These are phyloP conservation scores for Heterobasidion parviporum DNA, from an alignment of 1,284 basidiomycete genomes.

Conservation along the genomic window DNA sequence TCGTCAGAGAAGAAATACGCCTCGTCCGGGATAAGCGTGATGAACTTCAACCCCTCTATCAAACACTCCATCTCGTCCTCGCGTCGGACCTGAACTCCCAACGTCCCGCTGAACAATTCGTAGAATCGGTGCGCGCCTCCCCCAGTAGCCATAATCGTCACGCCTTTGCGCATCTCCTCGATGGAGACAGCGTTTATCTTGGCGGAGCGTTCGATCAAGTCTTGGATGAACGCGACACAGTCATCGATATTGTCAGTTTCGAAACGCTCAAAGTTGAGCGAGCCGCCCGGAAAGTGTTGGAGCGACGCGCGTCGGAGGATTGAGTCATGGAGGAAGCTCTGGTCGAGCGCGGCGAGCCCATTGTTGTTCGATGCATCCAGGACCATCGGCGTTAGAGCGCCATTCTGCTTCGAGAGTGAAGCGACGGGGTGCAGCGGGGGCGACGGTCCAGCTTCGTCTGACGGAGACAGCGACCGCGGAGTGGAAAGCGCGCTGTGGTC, in stretches of 20 bases:
- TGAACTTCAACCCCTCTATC: constrained; percentile 95
- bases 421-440: constrained; percentile 28
- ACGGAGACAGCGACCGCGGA: constrained; percentile 43
- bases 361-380: constrained; percentile 39
- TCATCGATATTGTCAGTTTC: constrained; percentile 87
- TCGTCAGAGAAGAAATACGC: constrained; percentile 99
- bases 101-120: constrained; percentile 67
- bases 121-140: constrained; percentile 96
- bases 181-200: constrained; percentile 83
- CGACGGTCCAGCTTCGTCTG: constrained; percentile 19
- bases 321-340: constrained; percentile 45
- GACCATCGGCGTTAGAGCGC: constrained; percentile 76
- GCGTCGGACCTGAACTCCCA: constrained; percentile 79
- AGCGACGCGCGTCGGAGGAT: constrained; percentile 62
- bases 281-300: constrained; percentile 89
- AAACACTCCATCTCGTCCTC: constrained; percentile 99
- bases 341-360: constrained; percentile 32
- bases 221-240: constrained; percentile 84
- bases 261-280: constrained; percentile 97
- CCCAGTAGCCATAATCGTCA: constrained; percentile 98
- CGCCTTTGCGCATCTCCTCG: constrained; percentile 85
- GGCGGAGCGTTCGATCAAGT: constrained; percentile 84
- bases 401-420: constrained; percentile 42
- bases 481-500: constrained; percentile 37
- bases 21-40: constrained; percentile 94